Evolutionary conservation across 768 basidiomycete genomes (phyloP).

Genomic region (Mrakia blollopis): DNA sequence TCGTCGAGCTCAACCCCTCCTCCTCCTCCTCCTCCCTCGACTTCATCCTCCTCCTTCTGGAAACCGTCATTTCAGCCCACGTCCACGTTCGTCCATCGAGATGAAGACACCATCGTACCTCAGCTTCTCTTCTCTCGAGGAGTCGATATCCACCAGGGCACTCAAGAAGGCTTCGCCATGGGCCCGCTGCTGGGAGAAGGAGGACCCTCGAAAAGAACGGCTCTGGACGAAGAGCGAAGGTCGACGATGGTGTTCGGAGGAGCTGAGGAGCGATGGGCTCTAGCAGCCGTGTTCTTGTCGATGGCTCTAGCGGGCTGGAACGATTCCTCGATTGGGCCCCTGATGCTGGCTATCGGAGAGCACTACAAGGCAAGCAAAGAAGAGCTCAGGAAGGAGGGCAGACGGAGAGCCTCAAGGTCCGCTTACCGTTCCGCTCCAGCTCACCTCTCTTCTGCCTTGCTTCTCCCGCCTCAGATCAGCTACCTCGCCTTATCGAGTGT

Average conservation of each 20-base stretch:
- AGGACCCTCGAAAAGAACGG: neutral
- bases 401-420: neutral
- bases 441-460: neutral
- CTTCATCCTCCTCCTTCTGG: neutral
- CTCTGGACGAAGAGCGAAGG: neutral
- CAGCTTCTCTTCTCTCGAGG: neutral
- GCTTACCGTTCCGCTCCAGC: no score
- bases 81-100: neutral
- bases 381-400: neutral
- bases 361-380: conserved; percentile 19
- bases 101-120: conserved; percentile 1
- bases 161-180: neutral
- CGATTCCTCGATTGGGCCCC: conserved; percentile 33
- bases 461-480: conserved; percentile 9
- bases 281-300: conserved; percentile 6
- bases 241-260: no score
- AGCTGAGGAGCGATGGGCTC: neutral
- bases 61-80: neutral
- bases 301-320: conserved; percentile 24
- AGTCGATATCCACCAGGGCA: neutral
- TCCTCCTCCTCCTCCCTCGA: neutral
- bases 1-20: neutral
- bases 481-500: conserved; percentile 40
- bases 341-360: conserved; percentile 33
- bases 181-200: neutral